These are phyloP conservation scores for Aquanectria penicillioides DNA, from an alignment of 2,329 filamentous ascomycete species.

Conservation along the genomic window DNA sequence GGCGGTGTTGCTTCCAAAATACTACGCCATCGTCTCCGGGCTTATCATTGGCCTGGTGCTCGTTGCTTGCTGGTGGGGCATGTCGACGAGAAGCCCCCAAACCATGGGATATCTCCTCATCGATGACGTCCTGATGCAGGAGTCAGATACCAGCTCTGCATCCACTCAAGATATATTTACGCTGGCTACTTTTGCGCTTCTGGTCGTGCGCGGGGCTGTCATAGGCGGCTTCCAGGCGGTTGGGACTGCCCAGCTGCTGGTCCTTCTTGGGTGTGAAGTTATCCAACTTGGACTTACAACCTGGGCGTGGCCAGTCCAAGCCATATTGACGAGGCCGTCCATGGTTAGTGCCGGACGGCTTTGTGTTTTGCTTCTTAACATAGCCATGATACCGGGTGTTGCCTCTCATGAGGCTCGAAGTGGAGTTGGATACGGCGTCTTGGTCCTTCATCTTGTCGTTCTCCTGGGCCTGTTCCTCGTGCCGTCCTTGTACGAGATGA, in stretches of 20 bases:
- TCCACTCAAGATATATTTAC: slow-evolving; percentile 61
- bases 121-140: slow-evolving; percentile 73
- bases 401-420: slow-evolving; percentile 69
- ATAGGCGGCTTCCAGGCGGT: slow-evolving; percentile 28
- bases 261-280: slow-evolving; percentile 24
- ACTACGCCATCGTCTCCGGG: slow-evolving; percentile 47
- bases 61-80: slow-evolving; percentile 42
- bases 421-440: slow-evolving; percentile 75
- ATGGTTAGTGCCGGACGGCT: slow-evolving; percentile 19
- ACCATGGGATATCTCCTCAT: slow-evolving; percentile 37
- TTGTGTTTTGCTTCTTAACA: slow-evolving; percentile 34
- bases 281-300: slow-evolving; percentile 2
- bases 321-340: slow-evolving; percentile 3
- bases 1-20: slow-evolving; percentile 26
- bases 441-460: slow-evolving; percentile 72
- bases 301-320: slow-evolving; percentile 70
- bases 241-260: slow-evolving; percentile 8
- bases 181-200: slow-evolving; percentile 23
- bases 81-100: slow-evolving; percentile 34
- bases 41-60: slow-evolving; percentile 36
- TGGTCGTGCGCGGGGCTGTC: slow-evolving; percentile 25
- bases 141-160: slow-evolving; percentile 58
- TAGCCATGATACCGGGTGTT: slow-evolving; percentile 68
- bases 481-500: slow-evolving; percentile 25
- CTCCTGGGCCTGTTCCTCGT: slow-evolving; percentile 31